Conservation (phyloP, 2,329 filamentous ascomycete species). For the Pseudopithomyces chartarum region DNA sequence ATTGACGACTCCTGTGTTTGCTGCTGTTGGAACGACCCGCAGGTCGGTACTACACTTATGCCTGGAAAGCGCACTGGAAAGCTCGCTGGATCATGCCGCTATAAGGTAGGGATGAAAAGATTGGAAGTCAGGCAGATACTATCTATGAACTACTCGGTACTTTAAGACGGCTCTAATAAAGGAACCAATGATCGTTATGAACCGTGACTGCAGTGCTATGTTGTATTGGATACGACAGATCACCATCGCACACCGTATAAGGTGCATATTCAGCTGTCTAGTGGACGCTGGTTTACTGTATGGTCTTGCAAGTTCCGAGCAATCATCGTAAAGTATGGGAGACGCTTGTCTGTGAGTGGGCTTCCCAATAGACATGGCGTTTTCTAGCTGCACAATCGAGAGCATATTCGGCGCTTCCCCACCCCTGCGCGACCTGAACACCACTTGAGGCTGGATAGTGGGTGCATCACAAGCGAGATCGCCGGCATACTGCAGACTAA, state of each 20-base stretch:
- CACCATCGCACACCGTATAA: neutral
- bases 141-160: too few species aligned
- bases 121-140: too few species aligned
- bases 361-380: neutral
- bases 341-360: neutral
- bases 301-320: neutral
- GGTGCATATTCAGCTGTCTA: too few species aligned
- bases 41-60: neutral
- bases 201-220: neutral
- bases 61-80: too few species aligned
- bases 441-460: neutral
- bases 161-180: too few species aligned
- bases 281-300: too few species aligned
- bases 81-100: too few species aligned
- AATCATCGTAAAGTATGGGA: neutral
- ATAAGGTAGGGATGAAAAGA: too few species aligned
- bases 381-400: slow-evolving; percentile 1
- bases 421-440: slow-evolving; percentile 1
- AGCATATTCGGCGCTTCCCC: neutral
- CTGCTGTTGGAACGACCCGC: neutral
- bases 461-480: neutral
- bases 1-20: too few species aligned
- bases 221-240: neutral
- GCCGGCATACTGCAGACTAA: neutral
- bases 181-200: too few species aligned